phyloP scores from a whole-genome alignment of 2,329 filamentous ascomycete species.

The Fusarium subtropicale region DNA sequence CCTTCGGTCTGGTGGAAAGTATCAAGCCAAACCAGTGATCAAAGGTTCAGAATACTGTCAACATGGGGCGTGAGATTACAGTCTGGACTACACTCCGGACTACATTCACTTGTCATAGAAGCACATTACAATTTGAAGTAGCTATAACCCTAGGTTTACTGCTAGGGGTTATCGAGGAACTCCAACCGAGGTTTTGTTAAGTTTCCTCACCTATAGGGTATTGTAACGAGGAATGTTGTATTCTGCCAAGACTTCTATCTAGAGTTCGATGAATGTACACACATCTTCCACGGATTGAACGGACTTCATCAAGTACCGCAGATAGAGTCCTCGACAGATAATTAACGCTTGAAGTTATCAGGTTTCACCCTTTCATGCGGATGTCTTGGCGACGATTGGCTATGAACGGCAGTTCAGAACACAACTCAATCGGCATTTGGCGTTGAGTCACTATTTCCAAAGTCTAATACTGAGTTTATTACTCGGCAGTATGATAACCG shows the following conservation, averaged over 20 bases:
- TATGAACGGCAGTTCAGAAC: background rate
- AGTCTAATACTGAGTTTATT: too few relatives aligned
- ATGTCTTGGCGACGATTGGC: background rate
- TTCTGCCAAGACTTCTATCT: background rate
- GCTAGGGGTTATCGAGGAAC: background rate
- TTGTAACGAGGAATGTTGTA: fast-evolving
- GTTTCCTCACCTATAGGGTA: background rate
- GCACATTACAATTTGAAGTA: background rate
- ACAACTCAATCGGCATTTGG: background rate
- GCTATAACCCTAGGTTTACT: background rate
- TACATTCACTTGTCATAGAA: background rate
- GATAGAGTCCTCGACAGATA: background rate
- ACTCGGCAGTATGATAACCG: background rate
- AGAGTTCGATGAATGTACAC: too few relatives aligned
- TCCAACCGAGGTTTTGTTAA: background rate
- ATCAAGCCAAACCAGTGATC: background rate
- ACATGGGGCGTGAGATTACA: background rate
- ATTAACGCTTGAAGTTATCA: background rate
- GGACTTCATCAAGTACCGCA: background rate
- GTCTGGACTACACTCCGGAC: background rate
- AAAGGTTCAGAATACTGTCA: background rate
- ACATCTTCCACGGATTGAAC: background rate
- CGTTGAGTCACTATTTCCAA: too few relatives aligned
- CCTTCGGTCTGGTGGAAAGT: background rate
- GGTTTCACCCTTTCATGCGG: fast-evolving